A percentile compares a stretch with the other conserved stretches of the same genome.
Evolutionary conservation across 805 yeast species (phyloP).

Genomic region (Starmerella scarabaei): DNA sequence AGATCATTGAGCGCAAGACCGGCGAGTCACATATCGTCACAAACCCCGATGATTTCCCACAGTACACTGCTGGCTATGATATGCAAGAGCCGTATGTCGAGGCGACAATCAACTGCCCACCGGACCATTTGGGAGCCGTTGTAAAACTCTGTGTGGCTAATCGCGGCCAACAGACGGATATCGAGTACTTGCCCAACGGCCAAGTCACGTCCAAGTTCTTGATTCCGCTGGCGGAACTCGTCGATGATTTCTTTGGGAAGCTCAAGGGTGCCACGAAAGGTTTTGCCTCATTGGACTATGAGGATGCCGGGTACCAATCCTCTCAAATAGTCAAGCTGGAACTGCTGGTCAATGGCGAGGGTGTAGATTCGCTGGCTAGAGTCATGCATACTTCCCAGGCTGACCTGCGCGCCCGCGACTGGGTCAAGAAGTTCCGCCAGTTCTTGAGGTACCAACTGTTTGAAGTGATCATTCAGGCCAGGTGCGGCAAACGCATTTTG

Average conservation of each 20-base stretch:
- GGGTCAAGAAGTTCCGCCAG: conserved; percentile 72
- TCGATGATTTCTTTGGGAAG: conserved; percentile 91
- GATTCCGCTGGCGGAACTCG: conserved; percentile 76
- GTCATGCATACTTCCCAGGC: conserved; percentile 77
- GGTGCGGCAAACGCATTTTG: conserved; percentile 61
- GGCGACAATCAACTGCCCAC: conserved; percentile 81
- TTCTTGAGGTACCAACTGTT: conserved; percentile 70
- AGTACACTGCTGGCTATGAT: conserved; percentile 30
- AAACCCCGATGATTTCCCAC: conserved; percentile 87
- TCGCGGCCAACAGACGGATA: conserved; percentile 69
- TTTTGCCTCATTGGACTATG: conserved; percentile 88
- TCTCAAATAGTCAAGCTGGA: conserved; percentile 81
- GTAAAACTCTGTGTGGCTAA: conserved; percentile 74
- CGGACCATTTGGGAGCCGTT: conserved; percentile 75
- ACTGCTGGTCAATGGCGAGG: conserved; percentile 71
- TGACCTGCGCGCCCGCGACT: conserved; percentile 58
- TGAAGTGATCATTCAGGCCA: conserved; percentile 87
- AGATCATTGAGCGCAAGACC: conserved; percentile 47
- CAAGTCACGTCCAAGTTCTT: conserved; percentile 71
- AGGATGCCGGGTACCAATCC: conserved; percentile 74
- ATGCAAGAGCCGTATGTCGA: conserved; percentile 70
- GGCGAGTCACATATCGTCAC: conserved; percentile 56
- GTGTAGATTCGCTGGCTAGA: conserved; percentile 85
- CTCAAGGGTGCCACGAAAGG: conserved; percentile 82
- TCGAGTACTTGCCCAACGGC: conserved; percentile 63